Evolutionary conservation across 2,329 filamentous ascomycete genomes (phyloP).

Genomic region (Microsporum audouinii): DNA sequence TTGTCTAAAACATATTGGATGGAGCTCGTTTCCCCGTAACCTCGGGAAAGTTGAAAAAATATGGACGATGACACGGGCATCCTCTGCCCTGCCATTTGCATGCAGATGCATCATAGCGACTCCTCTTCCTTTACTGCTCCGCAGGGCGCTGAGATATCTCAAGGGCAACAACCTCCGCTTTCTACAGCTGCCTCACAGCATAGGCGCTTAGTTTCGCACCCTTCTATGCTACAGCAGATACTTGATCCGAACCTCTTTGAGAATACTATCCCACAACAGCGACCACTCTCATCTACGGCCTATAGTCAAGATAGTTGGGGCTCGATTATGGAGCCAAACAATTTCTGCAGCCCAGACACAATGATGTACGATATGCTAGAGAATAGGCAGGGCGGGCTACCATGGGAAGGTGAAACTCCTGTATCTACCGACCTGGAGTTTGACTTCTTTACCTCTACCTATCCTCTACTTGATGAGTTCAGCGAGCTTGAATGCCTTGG

Average conservation of each 20-base stretch:
- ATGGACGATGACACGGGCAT: neutral
- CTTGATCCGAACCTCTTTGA: neutral
- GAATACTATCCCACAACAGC: neutral
- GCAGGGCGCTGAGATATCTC: neutral
- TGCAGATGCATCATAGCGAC: constrained; percentile 2
- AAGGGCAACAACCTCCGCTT: neutral
- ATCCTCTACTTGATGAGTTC: neutral
- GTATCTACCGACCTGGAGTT: neutral
- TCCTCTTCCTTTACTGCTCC: neutral
- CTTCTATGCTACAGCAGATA: neutral
- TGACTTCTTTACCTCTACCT: neutral
- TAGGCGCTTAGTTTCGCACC: neutral
- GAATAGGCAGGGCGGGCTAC: neutral
- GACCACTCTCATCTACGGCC: neutral
- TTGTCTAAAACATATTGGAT: constrained; percentile 12
- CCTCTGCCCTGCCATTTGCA: neutral
- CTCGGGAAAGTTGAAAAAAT: constrained; percentile 1
- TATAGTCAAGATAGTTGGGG: neutral
- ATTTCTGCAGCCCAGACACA: neutral
- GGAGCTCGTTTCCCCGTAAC: constrained; percentile 3
- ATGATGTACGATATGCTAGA: neutral
- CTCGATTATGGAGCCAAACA: neutral
- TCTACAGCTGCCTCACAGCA: neutral
- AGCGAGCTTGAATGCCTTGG: neutral
- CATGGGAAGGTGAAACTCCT: neutral